Evolutionary conservation across 306 rosid species (phyloP).

Genomic region (Prunus fruticosa): DNA sequence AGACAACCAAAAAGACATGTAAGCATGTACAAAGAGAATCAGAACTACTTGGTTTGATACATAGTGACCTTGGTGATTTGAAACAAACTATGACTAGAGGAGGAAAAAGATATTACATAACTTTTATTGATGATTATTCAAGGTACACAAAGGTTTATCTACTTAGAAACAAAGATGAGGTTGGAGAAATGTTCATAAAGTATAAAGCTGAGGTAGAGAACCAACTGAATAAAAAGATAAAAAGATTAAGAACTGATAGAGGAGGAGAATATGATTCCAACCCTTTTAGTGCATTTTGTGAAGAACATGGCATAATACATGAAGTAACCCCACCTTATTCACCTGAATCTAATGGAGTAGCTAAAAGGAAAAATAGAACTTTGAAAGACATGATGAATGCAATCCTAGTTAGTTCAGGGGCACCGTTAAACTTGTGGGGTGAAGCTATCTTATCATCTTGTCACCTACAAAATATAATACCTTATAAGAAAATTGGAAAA

Average conservation of each 20-base stretch:
- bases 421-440: not conserved
- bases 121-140: slow-evolving; percentile 7
- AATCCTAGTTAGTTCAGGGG: not conserved
- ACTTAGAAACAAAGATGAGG: not conserved
- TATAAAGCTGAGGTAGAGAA: slow-evolving; percentile 4
- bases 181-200: not conserved
- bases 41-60: not conserved
- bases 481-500: not conserved
- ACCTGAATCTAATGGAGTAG: not conserved
- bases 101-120: not conserved
- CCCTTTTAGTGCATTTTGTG: not conserved
- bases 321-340: not conserved
- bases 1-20: not conserved
- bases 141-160: not conserved
- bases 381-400: not conserved
- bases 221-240: slow-evolving; percentile 2
- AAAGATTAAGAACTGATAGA: not conserved
- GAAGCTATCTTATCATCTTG: not conserved
- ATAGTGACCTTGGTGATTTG: not conserved
- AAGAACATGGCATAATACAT: slow-evolving; percentile 10
- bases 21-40: not conserved
- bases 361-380: slow-evolving; percentile 2
- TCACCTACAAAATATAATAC: slow-evolving; percentile 10
- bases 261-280: not conserved
- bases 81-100: not conserved